Percentiles rank a stretch among this genome's conserved stretches.
Conservation (phyloP, 2,329 filamentous ascomycete genomes). For the Penicillium crustosum region DNA sequence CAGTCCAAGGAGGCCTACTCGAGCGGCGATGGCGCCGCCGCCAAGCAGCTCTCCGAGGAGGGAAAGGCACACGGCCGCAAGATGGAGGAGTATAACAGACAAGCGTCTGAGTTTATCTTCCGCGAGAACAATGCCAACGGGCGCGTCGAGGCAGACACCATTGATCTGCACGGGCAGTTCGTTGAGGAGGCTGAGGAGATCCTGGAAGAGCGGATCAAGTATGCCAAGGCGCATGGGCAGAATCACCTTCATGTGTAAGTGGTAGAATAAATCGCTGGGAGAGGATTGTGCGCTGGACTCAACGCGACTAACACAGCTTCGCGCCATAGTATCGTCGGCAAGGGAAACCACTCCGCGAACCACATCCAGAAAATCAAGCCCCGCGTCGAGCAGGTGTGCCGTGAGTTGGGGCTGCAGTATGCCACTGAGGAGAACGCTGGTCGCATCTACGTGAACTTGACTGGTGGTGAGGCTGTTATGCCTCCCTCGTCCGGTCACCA, state of each 20-base stretch:
- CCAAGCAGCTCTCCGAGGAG: constrained; percentile 79
- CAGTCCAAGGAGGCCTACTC: constrained; percentile 69
- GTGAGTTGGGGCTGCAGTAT: constrained; percentile 78
- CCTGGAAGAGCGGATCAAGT: constrained; percentile 78
- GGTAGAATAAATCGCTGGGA: neutral
- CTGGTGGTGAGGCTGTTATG: constrained; percentile 64
- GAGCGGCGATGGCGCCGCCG: constrained; percentile 75
- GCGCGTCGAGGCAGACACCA: constrained; percentile 74
- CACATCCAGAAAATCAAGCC: constrained; percentile 95
- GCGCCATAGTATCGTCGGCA: constrained; percentile 72
- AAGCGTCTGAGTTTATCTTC: constrained; percentile 93
- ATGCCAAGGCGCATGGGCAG: constrained; percentile 71
- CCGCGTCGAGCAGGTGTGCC: constrained; percentile 83
- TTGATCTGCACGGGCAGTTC: constrained; percentile 92
- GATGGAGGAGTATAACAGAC: constrained; percentile 86
- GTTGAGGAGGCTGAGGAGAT: constrained; percentile 94
- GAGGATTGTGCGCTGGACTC: neutral
- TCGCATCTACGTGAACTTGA: constrained; percentile 82
- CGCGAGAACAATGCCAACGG: constrained; percentile 84
- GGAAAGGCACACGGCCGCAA: constrained; percentile 79
- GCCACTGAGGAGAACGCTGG: constrained; percentile 86
- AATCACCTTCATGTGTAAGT: constrained; percentile 77
- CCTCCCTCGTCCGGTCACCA: constrained; percentile 42
- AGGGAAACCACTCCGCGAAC: constrained; percentile 79
- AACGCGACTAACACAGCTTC: neutral